A percentile compares a stretch with the other conserved stretches of the same genome.
phyloP scores from a whole-genome alignment of 2,329 filamentous ascomycete genomes.

The Alternaria panax region DNA sequence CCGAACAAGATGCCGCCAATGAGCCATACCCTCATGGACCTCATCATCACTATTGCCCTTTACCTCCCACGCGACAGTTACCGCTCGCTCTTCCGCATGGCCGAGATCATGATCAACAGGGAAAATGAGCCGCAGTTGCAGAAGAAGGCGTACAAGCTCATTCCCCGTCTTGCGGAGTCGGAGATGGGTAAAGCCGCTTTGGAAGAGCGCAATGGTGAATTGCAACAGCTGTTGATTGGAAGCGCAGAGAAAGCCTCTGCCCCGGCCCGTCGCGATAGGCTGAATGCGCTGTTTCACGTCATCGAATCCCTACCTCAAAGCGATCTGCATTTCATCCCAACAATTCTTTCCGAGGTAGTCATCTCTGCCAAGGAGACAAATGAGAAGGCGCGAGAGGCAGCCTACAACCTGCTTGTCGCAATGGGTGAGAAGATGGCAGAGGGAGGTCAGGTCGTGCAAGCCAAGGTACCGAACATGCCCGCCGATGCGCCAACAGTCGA shows the following conservation, averaged over 20 bases:
- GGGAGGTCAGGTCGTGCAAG: slow-evolving; percentile 80
- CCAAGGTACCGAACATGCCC: slow-evolving; percentile 86
- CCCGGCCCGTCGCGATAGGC: slow-evolving; percentile 83
- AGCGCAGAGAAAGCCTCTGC: slow-evolving; percentile 86
- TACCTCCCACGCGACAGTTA: slow-evolving; percentile 92
- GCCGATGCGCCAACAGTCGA: slow-evolving; percentile 76
- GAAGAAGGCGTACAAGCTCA: slow-evolving; percentile 99
- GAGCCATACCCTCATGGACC: slow-evolving; percentile 92
- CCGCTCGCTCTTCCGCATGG: slow-evolving; percentile 82
- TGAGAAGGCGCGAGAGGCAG: slow-evolving; percentile 86
- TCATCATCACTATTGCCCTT: slow-evolving; percentile 93
- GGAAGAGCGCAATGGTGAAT: slow-evolving; percentile 74
- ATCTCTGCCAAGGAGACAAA: slow-evolving; percentile 98
- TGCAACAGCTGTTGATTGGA: slow-evolving; percentile 81
- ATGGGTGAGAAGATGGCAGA: slow-evolving; percentile 85
- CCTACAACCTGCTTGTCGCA: slow-evolving; percentile 87
- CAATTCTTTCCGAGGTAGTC: slow-evolving; percentile 90
- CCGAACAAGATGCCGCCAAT: slow-evolving; percentile 86
- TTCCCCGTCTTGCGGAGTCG: slow-evolving; percentile 86
- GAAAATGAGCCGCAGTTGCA: slow-evolving; percentile 89
- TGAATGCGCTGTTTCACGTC: slow-evolving; percentile 81
- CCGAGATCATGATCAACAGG: slow-evolving; percentile 80
- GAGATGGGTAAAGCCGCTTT: slow-evolving; percentile 79
- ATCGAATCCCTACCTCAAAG: slow-evolving; percentile 78
- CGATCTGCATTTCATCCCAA: slow-evolving; percentile 91